phyloP scores from a whole-genome alignment of 495 filamentous ascomycete species.

The Lophium mytilinum region DNA sequence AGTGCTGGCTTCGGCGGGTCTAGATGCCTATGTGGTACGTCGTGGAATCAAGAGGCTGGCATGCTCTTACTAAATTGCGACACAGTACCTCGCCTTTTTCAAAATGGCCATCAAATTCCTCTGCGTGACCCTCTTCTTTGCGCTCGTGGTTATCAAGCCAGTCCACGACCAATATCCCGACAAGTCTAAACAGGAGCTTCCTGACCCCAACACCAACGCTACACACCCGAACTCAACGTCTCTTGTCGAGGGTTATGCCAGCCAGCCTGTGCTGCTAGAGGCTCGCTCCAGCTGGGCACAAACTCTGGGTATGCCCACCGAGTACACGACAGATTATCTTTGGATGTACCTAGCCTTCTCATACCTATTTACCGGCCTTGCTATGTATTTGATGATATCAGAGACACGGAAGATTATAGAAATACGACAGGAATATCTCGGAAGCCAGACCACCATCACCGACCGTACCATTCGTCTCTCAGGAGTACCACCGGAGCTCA shows the following conservation, averaged over 20 bases:
- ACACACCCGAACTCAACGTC: background rate
- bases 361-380: conserved; percentile 78
- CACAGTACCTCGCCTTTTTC: conserved; percentile 85
- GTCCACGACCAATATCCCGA: conserved; percentile 67
- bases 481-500: conserved; percentile 72
- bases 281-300: conserved; percentile 6
- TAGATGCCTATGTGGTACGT: conserved; percentile 90
- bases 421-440: conserved; percentile 82
- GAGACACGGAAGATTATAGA: conserved; percentile 79
- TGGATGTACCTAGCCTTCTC: conserved; percentile 91
- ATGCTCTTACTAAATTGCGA: background rate
- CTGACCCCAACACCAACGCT: background rate
- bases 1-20: conserved; percentile 78
- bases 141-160: conserved; percentile 70
- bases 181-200: conserved; percentile 31
- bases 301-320: background rate
- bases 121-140: conserved; percentile 66
- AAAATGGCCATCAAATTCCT: conserved; percentile 86
- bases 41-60: too few species aligned
- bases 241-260: background rate
- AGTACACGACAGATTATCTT: conserved; percentile 51
- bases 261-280: background rate
- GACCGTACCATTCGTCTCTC: conserved; percentile 89
- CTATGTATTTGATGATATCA: conserved; percentile 70
- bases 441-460: conserved; percentile 85